Evolutionary conservation across 306 rosid genomes (phyloP), one percentile per base, ranked within the genome.

Genomic region (Vicia villosa): DNA sequence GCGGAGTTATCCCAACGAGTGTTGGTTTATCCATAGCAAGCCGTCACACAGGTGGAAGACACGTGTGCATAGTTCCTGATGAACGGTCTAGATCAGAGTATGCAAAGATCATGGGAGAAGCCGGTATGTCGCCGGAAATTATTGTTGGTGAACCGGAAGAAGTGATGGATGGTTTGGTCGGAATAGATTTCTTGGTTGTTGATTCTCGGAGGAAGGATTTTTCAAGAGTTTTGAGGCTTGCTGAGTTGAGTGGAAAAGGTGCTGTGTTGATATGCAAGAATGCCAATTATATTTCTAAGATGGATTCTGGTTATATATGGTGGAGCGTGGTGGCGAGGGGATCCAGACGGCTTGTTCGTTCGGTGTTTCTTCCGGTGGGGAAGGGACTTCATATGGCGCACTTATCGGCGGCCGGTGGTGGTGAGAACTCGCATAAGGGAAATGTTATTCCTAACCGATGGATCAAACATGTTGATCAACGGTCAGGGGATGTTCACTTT

Each of bases 321-420:
- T 52, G 83, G 38, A 78, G 85, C 58, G 84, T 87, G 1, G 14
- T 86, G 12, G 88, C 78, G 1, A 77, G 74, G 1, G 88, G 86
- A 8, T 76, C 88, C 0, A 73, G 88, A 13, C 82, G 91, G 1
- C 60, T 94, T 51, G 91, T 91, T 5, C 82, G 92, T 3, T 81
- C 99, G 9, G 97, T 84, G 66, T 89, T 87, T 80, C 85, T 94
- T 74, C 99, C 99, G 1, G 99, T 94, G 11, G 99, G 99, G 26
- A 82, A 80, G 57, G 97, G 99, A 1, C 69, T 94, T 50, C 91
- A 94, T 65, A 91, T 91, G 65, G 97, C 95, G 1, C 89, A 94
- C 28, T 82, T 94, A 7, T 84, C 94, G 0, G 77, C 85, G 49
- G 16, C 66, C 1, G 89, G 80, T 8, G 78, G 77, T 21, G 59